A percentile compares a stretch with the other conserved stretches of the same genome.
Conservation (phyloP, 2,329 filamentous ascomycete species). For the Microsporum canis region DNA sequence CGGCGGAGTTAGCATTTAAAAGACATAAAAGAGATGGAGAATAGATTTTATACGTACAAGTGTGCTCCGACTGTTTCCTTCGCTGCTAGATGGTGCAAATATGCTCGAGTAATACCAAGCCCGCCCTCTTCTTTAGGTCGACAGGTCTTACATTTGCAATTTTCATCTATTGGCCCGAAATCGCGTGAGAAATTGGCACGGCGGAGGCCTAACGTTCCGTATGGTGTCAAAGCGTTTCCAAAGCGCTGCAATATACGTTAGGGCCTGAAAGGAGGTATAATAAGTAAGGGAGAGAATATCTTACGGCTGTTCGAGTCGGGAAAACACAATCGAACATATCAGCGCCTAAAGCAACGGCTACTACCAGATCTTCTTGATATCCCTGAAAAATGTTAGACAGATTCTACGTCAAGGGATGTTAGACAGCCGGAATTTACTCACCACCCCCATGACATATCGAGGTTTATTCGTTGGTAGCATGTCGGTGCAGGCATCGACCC, state of each 20-base stretch:
- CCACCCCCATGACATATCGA: conserved; percentile 97
- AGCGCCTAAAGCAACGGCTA: conserved; percentile 84
- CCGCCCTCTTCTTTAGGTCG: conserved; percentile 54
- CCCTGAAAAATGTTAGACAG: conserved; percentile 40
- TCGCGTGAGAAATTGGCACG: conserved; percentile 65
- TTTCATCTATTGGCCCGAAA: conserved; percentile 71
- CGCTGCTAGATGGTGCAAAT: conserved; percentile 77
- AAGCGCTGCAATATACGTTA: conserved; percentile 48
- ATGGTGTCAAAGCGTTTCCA: conserved; percentile 77
- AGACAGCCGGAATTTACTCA: conserved; percentile 24
- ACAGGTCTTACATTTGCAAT: conserved; percentile 72
- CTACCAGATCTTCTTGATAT: conserved; percentile 89
- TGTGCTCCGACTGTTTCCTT: conserved; percentile 93
- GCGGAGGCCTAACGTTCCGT: conserved; percentile 74
- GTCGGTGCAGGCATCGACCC: conserved; percentile 69
- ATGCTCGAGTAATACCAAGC: conserved; percentile 74
- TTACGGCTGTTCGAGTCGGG: conserved; percentile 80
- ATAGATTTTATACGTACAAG: conserved; percentile 32
- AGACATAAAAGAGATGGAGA: not conserved
- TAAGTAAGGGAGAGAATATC: not conserved
- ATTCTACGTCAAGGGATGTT: not conserved
- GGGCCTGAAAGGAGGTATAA: not conserved
- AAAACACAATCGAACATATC: conserved; percentile 99
- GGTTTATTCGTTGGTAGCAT: conserved; percentile 82
- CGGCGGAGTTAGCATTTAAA: not conserved